Evolutionary conservation across 2,329 filamentous ascomycete species (phyloP).

Genomic region (Aspergillus sp.): DNA sequence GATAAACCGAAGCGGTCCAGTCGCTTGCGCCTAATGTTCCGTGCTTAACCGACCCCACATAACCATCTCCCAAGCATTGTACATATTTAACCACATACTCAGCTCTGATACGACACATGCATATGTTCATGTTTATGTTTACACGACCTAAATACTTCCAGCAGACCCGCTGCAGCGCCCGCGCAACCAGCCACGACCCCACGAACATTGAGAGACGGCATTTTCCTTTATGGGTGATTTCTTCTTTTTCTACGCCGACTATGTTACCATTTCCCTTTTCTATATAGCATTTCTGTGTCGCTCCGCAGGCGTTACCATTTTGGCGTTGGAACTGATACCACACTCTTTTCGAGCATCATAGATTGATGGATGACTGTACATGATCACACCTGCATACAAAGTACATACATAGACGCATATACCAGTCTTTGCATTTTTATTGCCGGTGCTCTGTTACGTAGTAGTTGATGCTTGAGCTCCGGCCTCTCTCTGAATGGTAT

Average conservation of each 20-base stretch:
- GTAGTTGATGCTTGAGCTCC: no score
- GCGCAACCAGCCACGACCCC: not conserved
- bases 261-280: conserved; percentile 2
- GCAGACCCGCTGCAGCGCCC: not conserved
- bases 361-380: not conserved
- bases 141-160: not conserved
- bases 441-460: no score
- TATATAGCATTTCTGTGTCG: not conserved
- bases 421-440: not conserved
- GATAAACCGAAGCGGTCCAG: conserved; percentile 44
- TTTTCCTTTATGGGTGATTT: not conserved
- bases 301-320: conserved; percentile 1
- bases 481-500: no score
- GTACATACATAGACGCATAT: conserved; percentile 24
- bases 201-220: not conserved
- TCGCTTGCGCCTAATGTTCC: conserved; percentile 38
- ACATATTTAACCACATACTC: conserved; percentile 26
- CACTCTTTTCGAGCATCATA: conserved; percentile 7
- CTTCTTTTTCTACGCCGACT: not conserved
- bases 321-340: conserved; percentile 14
- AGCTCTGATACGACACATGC: conserved; percentile 1
- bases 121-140: not conserved
- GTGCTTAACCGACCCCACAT: conserved; percentile 17
- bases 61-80: conserved; percentile 9
- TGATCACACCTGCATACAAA: not conserved